These are phyloP conservation scores for Maudiozyma serrabonitensis DNA, from an alignment of 805 yeast species.

Conservation along the genomic window DNA sequence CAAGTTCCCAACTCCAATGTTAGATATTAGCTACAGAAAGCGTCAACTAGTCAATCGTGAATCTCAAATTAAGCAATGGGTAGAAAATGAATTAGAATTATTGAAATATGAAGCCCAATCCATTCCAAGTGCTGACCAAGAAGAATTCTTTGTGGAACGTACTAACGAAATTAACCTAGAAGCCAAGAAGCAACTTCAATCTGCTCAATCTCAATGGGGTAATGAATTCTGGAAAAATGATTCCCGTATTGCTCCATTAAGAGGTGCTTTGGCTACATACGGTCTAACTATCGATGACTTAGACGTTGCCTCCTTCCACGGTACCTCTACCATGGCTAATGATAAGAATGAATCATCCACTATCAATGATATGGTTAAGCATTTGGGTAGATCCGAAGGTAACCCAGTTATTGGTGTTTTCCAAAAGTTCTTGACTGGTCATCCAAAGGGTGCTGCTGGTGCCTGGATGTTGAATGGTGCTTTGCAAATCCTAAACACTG, in stretches of 20 bases:
- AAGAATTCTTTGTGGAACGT: slow-evolving; percentile 65
- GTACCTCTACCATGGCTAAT: slow-evolving; percentile 97
- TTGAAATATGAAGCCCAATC: slow-evolving; percentile 62
- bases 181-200: slow-evolving; percentile 72
- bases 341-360: slow-evolving; percentile 97
- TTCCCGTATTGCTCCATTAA: slow-evolving; percentile 89
- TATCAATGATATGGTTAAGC: slow-evolving; percentile 84
- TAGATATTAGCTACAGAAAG: slow-evolving; percentile 86
- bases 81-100: slow-evolving; percentile 65
- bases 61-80: slow-evolving; percentile 72
- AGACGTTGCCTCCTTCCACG: slow-evolving; percentile 97
- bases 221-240: slow-evolving; percentile 86
- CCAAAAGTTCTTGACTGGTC: slow-evolving; percentile 99
- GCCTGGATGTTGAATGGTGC: slow-evolving; percentile 99
- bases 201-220: slow-evolving; percentile 92
- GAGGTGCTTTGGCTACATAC: slow-evolving; percentile 94
- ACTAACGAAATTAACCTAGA: slow-evolving; percentile 80
- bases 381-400: slow-evolving; percentile 94
- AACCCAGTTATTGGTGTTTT: slow-evolving; percentile 96
- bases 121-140: slow-evolving; percentile 39
- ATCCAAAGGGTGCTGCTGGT: slow-evolving; percentile 99
- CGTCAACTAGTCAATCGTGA: slow-evolving; percentile 80
- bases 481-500: slow-evolving; percentile 81
- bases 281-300: slow-evolving; percentile 90
- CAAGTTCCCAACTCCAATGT: slow-evolving; percentile 68